A percentile compares a stretch with the other conserved stretches of the same genome.
Conservation (phyloP, 129 eudicot genomes). For the Cynara cardunculus region DNA sequence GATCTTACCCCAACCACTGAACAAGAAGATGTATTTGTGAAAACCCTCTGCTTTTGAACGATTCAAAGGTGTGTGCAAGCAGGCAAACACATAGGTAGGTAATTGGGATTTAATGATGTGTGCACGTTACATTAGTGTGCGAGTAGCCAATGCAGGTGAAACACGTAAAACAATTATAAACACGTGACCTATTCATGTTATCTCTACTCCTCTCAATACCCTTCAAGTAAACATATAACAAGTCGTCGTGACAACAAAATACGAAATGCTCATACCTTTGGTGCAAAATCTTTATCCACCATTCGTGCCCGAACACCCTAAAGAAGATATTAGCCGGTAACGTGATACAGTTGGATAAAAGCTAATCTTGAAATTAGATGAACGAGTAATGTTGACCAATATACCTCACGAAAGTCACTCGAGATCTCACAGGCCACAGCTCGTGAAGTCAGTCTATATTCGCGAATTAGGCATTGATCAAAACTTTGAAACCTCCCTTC, state of each 20-base stretch:
- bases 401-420: slow-evolving; percentile 66
- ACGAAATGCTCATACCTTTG: slow-evolving; percentile 53
- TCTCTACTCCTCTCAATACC: not conserved
- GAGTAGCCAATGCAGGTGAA: too few relatives aligned
- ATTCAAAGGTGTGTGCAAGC: too few relatives aligned
- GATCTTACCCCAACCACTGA: too few relatives aligned
- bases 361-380: not conserved
- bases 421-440: slow-evolving; percentile 51
- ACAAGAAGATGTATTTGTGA: too few relatives aligned
- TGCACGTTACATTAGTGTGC: too few relatives aligned
- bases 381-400: not conserved
- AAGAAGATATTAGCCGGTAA: not conserved
- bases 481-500: slow-evolving; percentile 84
- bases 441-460: slow-evolving; percentile 69
- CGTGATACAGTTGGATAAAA: not conserved
- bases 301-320: slow-evolving; percentile 86
- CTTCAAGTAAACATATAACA: too few relatives aligned
- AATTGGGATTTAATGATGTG: too few relatives aligned
- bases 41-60: too few relatives aligned
- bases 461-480: slow-evolving; percentile 76
- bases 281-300: slow-evolving; percentile 77
- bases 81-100: too few relatives aligned
- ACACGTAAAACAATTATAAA: too few relatives aligned
- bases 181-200: not conserved
- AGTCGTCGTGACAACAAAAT: not conserved